Conservation (phyloP, 2,329 filamentous ascomycete species). For the Rutstroemia sp. region DNA sequence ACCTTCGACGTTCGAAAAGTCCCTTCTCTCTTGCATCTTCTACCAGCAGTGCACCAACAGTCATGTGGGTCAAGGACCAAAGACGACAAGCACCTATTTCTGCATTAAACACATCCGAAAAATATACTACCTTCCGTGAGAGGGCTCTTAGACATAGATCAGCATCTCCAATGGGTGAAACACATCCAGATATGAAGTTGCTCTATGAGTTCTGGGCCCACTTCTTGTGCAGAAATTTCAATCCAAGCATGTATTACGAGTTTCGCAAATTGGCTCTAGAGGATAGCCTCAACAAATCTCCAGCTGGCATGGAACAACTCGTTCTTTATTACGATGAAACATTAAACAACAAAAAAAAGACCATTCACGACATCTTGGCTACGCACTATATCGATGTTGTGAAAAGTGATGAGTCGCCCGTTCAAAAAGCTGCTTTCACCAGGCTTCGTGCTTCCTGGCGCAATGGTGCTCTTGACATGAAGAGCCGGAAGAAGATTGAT, state of each 20-base stretch:
- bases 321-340: slow-evolving; percentile 58
- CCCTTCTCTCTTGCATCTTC: slow-evolving; percentile 17
- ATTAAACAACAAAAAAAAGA: slow-evolving; percentile 39
- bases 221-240: slow-evolving; percentile 67
- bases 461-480: slow-evolving; percentile 45
- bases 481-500: slow-evolving; percentile 49
- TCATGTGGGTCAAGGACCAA: slow-evolving; percentile 33
- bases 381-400: slow-evolving; percentile 48
- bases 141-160: slow-evolving; percentile 35
- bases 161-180: slow-evolving; percentile 30
- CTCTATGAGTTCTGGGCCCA: slow-evolving; percentile 71
- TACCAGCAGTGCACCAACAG: slow-evolving; percentile 25
- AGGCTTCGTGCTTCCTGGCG: slow-evolving; percentile 45
- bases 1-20: slow-evolving; percentile 21
- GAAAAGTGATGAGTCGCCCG: slow-evolving; percentile 36
- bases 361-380: slow-evolving; percentile 46
- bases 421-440: slow-evolving; percentile 39
- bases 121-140: slow-evolving; percentile 32
- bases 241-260: slow-evolving; percentile 67
- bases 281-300: slow-evolving; percentile 48
- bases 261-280: slow-evolving; percentile 61
- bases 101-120: slow-evolving; percentile 29
- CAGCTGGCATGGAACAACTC: slow-evolving; percentile 53
- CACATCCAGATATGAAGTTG: slow-evolving; percentile 52
- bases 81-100: slow-evolving; percentile 28